Conservation (phyloP, 2,329 filamentous ascomycete species). For the Blastomyces gilchristii region DNA sequence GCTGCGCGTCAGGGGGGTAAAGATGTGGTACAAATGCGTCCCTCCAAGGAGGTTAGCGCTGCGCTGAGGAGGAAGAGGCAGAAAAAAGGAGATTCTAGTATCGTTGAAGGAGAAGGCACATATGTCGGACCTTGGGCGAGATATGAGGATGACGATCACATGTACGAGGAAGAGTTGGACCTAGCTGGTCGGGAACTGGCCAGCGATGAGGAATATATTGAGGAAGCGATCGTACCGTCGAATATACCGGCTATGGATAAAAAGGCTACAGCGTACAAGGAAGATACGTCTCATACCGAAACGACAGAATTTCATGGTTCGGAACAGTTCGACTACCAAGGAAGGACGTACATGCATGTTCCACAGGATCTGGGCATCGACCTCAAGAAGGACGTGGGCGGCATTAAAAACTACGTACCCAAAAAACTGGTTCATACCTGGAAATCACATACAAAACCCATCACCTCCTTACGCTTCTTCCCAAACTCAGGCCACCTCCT, state of each 20-base stretch:
- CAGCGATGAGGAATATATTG: slow-evolving; percentile 69
- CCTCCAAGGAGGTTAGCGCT: slow-evolving; percentile 61
- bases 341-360: slow-evolving; percentile 94
- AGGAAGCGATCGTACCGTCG: slow-evolving; percentile 55
- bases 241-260: slow-evolving; percentile 43
- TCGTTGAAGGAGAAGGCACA: slow-evolving; percentile 75
- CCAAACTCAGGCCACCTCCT: slow-evolving; percentile 78
- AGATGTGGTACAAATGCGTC: slow-evolving; percentile 45
- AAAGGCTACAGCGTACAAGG: slow-evolving; percentile 41
- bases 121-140: slow-evolving; percentile 94
- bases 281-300: slow-evolving; percentile 56
- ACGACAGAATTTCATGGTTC: slow-evolving; percentile 79
- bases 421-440: slow-evolving; percentile 90
- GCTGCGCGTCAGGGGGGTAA: slow-evolving; percentile 38
- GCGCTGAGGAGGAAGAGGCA: slow-evolving; percentile 65
- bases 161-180: slow-evolving; percentile 56
- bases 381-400: slow-evolving; percentile 68
- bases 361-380: slow-evolving; percentile 84
- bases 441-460: slow-evolving; percentile 73
- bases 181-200: slow-evolving; percentile 60
- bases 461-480: slow-evolving; percentile 85
- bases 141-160: slow-evolving; percentile 64
- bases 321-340: slow-evolving; percentile 82
- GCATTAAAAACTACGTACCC: slow-evolving; percentile 79
- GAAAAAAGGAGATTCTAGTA: slow-evolving; percentile 68